Conservation (phyloP, 345 rosid species). For the Isatis tinctoria region DNA sequence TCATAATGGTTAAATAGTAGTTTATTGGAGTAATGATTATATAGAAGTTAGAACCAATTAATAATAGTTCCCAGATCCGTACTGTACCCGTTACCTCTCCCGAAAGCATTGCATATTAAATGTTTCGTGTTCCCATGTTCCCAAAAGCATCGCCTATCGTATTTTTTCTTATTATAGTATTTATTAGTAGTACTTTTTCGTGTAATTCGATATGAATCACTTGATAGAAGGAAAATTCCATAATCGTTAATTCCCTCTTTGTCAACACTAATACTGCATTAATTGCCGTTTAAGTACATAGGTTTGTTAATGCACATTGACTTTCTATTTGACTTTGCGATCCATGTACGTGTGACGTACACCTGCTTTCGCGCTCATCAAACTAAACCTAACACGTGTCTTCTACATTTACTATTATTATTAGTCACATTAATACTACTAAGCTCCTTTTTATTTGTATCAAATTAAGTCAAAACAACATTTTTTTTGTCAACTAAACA, state of each 20-base stretch:
- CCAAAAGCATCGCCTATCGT: not conserved
- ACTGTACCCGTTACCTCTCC: constrained; percentile 23
- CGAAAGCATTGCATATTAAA: not conserved
- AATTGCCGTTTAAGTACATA: not conserved
- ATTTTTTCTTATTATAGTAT: not conserved
- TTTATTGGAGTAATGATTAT: not conserved
- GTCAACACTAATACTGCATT: too few relatives aligned
- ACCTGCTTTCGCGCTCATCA: constrained; percentile 13
- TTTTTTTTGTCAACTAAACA: not conserved
- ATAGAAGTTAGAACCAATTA: not conserved
- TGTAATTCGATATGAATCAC: not conserved
- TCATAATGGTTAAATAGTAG: not conserved
- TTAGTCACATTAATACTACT: not conserved
- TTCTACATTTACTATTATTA: not conserved
- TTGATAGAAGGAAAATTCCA: not conserved
- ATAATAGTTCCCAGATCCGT: constrained; percentile 17
- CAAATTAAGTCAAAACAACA: constrained; percentile 23
- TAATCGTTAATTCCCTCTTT: not conserved
- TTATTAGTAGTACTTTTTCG: not conserved
- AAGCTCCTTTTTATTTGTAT: not conserved
- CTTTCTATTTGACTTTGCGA: constrained; percentile 14
- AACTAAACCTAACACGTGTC: constrained; percentile 20
- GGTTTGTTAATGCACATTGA: constrained; percentile 17
- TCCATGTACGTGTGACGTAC: constrained; percentile 22
- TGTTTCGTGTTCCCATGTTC: constrained; percentile 18